Percentiles rank a stretch among this genome's conserved stretches.
phyloP scores from a whole-genome alignment of 75 land plant species.

The Azolla pinnata region DNA sequence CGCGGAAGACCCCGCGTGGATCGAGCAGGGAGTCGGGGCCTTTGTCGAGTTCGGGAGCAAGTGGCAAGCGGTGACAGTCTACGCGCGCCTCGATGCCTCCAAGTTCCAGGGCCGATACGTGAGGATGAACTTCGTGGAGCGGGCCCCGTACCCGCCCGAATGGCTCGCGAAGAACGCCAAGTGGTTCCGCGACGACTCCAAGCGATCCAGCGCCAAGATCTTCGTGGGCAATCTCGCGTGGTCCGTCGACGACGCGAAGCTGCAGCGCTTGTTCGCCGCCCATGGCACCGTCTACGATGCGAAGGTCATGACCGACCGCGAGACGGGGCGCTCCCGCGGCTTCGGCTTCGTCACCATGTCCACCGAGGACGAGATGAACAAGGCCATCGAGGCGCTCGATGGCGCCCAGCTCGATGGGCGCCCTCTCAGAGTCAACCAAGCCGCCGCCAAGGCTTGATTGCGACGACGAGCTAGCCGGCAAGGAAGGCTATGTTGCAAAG shows the following conservation, averaged over 20 bases:
- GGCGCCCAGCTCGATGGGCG: constrained; percentile 13
- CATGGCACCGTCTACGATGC: constrained; percentile 52
- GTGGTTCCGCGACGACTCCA: constrained; percentile 1
- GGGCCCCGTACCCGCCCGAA: constrained; percentile 1
- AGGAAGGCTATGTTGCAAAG: too few species aligned
- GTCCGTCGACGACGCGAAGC: constrained; percentile 53
- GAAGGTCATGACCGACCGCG: constrained; percentile 71
- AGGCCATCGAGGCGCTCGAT: constrained; percentile 51
- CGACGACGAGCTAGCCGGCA: too few species aligned
- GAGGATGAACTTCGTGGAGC: constrained; percentile 6
- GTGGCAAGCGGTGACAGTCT: constrained; percentile 3
- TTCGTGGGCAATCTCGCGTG: constrained; percentile 68
- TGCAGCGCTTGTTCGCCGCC: constrained; percentile 37
- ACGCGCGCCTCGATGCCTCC: constrained; percentile 6
- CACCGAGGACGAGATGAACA: constrained; percentile 48
- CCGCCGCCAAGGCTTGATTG: constrained; percentile 5
- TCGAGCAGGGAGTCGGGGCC: constrained; percentile 1
- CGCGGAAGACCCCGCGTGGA: constrained; percentile 4
- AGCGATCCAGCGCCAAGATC: constrained; percentile 26
- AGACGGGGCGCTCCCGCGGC: constrained; percentile 83
- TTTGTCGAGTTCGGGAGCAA: constrained; percentile 3
- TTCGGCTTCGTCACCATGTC: constrained; percentile 81
- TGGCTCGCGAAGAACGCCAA: constrained; percentile 6
- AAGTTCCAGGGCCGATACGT: constrained; percentile 5
- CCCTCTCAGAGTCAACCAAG: not conserved